These are phyloP conservation scores for Phytophthora foliorum DNA, from an alignment of 352 stramenopile species.

Conservation along the genomic window DNA sequence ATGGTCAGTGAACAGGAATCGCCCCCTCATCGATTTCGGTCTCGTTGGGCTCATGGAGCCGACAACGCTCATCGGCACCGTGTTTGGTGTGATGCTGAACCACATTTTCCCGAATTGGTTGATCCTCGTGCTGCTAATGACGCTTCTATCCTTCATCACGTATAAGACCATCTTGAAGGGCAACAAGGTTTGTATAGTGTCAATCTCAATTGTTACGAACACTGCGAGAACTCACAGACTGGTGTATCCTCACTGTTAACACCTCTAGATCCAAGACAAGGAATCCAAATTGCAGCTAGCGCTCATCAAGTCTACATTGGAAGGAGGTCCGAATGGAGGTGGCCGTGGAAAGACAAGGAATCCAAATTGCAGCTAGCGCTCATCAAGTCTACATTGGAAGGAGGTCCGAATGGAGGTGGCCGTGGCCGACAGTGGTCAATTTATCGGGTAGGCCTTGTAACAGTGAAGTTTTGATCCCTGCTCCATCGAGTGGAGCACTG, in stretches of 20 bases:
- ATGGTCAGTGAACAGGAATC: conserved; percentile 73
- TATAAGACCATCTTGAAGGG: conserved; percentile 78
- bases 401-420: conserved; percentile 46
- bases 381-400: conserved; percentile 60
- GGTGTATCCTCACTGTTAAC: background rate
- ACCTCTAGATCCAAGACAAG: conserved; percentile 57
- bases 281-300: conserved; percentile 49
- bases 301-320: conserved; percentile 58
- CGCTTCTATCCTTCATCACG: conserved; percentile 72
- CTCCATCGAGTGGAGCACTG: too few species aligned
- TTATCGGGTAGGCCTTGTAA: conserved; percentile 49
- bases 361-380: conserved; percentile 43
- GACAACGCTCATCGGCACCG: conserved; percentile 77
- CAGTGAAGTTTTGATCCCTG: background rate
- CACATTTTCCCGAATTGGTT: conserved; percentile 83
- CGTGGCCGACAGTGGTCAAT: conserved; percentile 65
- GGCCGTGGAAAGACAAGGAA: conserved; percentile 61
- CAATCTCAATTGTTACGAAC: background rate
- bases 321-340: conserved; percentile 48
- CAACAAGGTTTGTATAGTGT: conserved; percentile 46
- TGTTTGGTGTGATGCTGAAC: conserved; percentile 85
- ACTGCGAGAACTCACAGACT: background rate
- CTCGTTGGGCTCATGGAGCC: conserved; percentile 98
- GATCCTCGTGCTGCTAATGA: conserved; percentile 74
- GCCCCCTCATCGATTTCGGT: conserved; percentile 97